phyloP scores from a whole-genome alignment of 805 yeast species.

The Suhomyces prunicola region DNA sequence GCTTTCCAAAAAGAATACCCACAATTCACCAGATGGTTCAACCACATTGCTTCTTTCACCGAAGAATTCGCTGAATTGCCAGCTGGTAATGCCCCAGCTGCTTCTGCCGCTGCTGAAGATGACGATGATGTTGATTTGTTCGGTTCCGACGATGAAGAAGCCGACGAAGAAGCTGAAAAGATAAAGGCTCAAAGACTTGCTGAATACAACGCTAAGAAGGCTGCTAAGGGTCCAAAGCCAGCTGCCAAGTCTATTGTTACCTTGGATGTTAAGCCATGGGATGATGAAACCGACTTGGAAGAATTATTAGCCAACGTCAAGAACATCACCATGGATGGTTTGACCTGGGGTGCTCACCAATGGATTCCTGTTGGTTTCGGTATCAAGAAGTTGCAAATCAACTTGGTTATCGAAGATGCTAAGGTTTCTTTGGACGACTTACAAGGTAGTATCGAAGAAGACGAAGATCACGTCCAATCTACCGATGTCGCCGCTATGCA shows the following conservation, averaged over 20 bases:
- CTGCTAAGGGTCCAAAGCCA: conserved; percentile 94
- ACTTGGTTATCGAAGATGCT: conserved; percentile 96
- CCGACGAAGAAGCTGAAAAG: conserved; percentile 95
- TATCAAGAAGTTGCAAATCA: conserved; percentile 98
- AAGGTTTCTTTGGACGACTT: conserved; percentile 91
- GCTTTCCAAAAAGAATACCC: conserved; percentile 92
- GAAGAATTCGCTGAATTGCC: conserved; percentile 81
- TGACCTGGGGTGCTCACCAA: conserved; percentile 97
- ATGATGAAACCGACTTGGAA: conserved; percentile 96
- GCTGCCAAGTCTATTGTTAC: conserved; percentile 98
- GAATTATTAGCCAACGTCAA: conserved; percentile 84
- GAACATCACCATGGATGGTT: conserved; percentile 85
- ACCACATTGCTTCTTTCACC: conserved; percentile 93
- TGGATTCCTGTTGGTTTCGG: conserved; percentile 98
- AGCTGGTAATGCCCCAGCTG: conserved; percentile 67
- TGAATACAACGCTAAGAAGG: conserved; percentile 96
- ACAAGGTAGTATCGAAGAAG: conserved; percentile 74
- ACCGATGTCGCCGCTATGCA: conserved; percentile 98
- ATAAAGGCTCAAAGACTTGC: conserved; percentile 97
- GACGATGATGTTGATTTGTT: conserved; percentile 92
- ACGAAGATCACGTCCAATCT: conserved; percentile 99
- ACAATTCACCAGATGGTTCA: conserved; percentile 96
- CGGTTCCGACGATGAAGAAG: conserved; percentile 93
- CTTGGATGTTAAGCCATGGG: conserved; percentile 99
- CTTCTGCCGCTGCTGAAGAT: conserved; percentile 52